Conservation (phyloP, 1,284 basidiomycete species). For the Ustilago cynodontis region DNA sequence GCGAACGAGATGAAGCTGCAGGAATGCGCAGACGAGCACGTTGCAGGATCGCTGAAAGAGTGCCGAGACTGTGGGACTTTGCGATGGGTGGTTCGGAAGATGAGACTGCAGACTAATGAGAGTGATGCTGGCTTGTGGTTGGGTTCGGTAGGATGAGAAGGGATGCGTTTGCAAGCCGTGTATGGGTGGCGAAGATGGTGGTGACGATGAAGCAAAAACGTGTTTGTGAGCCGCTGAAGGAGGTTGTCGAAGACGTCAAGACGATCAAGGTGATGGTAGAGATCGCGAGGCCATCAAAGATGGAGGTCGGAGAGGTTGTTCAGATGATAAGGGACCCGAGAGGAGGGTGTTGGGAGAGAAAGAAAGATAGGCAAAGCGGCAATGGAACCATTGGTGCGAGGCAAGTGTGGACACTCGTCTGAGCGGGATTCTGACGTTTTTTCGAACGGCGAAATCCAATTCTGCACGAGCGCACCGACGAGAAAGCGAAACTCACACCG, state of each 20-base stretch:
- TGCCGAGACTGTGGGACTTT: not conserved
- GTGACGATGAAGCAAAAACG: slow-evolving; percentile 6
- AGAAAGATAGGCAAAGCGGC: not conserved
- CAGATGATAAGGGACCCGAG: not conserved
- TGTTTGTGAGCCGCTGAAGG: not conserved
- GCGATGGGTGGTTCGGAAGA: not conserved
- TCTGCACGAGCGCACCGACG: slow-evolving; percentile 23
- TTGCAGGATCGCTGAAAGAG: not conserved
- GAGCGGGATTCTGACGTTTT: too few species aligned
- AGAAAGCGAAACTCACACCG: slow-evolving; percentile 24
- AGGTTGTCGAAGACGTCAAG: not conserved
- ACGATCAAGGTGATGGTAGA: not conserved
- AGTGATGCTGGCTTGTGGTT: slow-evolving; percentile 1
- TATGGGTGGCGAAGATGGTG: slow-evolving; percentile 4
- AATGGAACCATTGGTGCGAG: not conserved
- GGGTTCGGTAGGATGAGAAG: not conserved
- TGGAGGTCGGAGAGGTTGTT: not conserved
- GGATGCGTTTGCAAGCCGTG: not conserved
- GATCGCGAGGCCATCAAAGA: not conserved
- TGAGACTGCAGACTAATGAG: not conserved
- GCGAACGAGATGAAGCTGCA: not conserved
- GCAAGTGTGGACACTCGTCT: slow-evolving; percentile 41
- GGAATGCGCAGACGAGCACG: not conserved
- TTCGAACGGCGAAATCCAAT: slow-evolving; percentile 5
- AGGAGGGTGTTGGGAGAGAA: not conserved